Evolutionary conservation across 441 rosid species (phyloP).

Genomic region (Erysimum cheiri): DNA sequence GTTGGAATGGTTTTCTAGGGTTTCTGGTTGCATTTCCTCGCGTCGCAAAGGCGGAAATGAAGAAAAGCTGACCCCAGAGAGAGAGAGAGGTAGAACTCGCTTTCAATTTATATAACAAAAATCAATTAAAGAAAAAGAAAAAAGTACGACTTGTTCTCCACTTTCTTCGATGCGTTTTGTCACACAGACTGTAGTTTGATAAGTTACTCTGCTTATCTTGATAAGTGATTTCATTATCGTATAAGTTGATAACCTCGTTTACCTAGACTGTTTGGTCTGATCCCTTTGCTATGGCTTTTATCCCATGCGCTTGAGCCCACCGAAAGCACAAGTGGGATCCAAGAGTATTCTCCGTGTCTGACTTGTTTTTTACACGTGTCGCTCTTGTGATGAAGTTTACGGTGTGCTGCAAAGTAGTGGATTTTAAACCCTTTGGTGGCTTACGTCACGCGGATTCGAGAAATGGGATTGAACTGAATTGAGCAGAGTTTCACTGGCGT

Average conservation of each 20-base stretch:
- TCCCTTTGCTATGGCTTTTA: constrained; percentile 26
- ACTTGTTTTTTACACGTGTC: constrained; percentile 27
- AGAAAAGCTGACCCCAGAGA: constrained; percentile 38
- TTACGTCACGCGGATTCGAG: constrained; percentile 46
- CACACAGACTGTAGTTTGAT: constrained; percentile 45
- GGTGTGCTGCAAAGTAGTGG: constrained; percentile 9
- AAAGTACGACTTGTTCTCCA: constrained; percentile 50
- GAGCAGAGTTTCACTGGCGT: constrained; percentile 34
- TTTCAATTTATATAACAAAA: constrained; percentile 34
- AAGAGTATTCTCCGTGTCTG: not conserved
- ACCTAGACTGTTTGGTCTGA: constrained; percentile 30
- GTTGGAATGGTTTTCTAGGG: constrained; percentile 52
- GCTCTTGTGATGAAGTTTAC: accelerated
- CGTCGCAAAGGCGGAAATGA: constrained; percentile 37
- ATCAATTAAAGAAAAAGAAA: constrained; percentile 37
- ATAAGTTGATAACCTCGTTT: constrained; percentile 42
- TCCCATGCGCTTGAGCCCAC: constrained; percentile 24
- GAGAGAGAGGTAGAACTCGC: constrained; percentile 26
- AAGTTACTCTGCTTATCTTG: accelerated
- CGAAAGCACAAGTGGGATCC: not conserved
- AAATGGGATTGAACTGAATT: constrained; percentile 46
- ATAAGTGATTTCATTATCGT: not conserved
- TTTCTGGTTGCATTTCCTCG: constrained; percentile 47
- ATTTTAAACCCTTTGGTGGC: not conserved
- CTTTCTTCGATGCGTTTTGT: constrained; percentile 51